Conservation (phyloP, 2,329 filamentous ascomycete genomes). For the Phoma sp. region DNA sequence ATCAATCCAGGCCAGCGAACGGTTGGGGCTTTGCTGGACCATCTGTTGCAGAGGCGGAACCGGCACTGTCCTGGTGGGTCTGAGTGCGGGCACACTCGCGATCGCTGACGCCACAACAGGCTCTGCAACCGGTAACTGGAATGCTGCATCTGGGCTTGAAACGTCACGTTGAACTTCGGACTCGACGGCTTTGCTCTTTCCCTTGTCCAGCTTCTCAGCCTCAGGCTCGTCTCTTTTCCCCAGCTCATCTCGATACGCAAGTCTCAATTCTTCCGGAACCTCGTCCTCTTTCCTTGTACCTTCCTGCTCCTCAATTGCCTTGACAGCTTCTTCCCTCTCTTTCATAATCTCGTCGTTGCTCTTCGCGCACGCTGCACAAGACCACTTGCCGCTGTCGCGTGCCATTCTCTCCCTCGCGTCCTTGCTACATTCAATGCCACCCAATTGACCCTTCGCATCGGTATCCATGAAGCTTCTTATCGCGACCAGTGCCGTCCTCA, state of each 20-base stretch:
- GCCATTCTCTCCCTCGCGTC: slow-evolving; percentile 73
- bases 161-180: not conserved
- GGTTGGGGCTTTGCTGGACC: slow-evolving; percentile 51
- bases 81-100: slow-evolving; percentile 1
- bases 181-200: slow-evolving; percentile 27
- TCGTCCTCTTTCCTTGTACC: slow-evolving; percentile 52
- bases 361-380: slow-evolving; percentile 73
- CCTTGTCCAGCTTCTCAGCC: slow-evolving; percentile 28
- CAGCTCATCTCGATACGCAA: slow-evolving; percentile 79
- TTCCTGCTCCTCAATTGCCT: slow-evolving; percentile 53
- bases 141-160: slow-evolving; percentile 14
- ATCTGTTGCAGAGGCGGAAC: slow-evolving; percentile 23
- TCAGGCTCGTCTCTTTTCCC: slow-evolving; percentile 43
- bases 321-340: slow-evolving; percentile 68
- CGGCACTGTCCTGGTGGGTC: slow-evolving; percentile 24
- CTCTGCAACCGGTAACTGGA: not conserved
- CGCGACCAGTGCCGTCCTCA: slow-evolving; percentile 81
- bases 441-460: slow-evolving; percentile 84
- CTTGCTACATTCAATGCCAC: slow-evolving; percentile 78
- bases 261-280: slow-evolving; percentile 62
- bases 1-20: slow-evolving; percentile 78
- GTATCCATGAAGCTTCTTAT: slow-evolving; percentile 93
- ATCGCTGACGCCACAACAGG: not conserved
- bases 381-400: slow-evolving; percentile 67
- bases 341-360: slow-evolving; percentile 75